Base-by-base conservation (phyloP, 169 alveolate species). In the Plasmodium blacklocki region DNA sequence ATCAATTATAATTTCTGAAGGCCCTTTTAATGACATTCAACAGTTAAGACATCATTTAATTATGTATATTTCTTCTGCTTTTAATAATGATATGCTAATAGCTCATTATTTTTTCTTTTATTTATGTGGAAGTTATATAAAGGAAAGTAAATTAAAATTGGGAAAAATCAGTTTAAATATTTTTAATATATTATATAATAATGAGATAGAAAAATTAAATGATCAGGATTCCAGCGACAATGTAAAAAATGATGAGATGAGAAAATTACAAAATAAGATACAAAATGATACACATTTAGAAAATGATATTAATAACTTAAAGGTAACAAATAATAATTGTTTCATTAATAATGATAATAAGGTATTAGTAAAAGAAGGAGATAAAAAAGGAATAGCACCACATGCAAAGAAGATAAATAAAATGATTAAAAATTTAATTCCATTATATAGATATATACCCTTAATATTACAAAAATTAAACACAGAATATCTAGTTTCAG, bases 21-120 rank as follows among this genome's bases (percentile, higher is more conserved):
- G 91, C 7, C 91, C 91, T 15, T 83, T 68, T 43, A 47, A 73
- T n/a, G 70, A 45, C 47, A n/a, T 83, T 32, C 60, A 18, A 47
- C 59, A 83, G n/a, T 49, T 83, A 39, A 67, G 83, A 54, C 68
- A 68, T 7, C 73, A 83, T 18, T 73, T 83, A 9, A 70, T 83
- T 11, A 60, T 83, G 9, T 63, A 54, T 47, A 83, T 83, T 26
- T 83, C 91, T 4, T 68, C 50, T 23, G 19, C 54, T n/a, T 83
- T 83, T 32, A 68, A 72, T 15, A 58, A 83, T 15, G 91, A 83
- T 18, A 54, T 83, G 64, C 23, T 83, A 5, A 68, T 83, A 39
- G 83, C 91, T 54, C 62, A 83, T 67, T 83, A 83, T 47, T 68
- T 83, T 47, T 83, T 83, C 72, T 83, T 83, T 56, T 83, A 83